Base-by-base conservation (phyloP, 1,284 basidiomycete species). In the Ganoderma boninense region DNA sequence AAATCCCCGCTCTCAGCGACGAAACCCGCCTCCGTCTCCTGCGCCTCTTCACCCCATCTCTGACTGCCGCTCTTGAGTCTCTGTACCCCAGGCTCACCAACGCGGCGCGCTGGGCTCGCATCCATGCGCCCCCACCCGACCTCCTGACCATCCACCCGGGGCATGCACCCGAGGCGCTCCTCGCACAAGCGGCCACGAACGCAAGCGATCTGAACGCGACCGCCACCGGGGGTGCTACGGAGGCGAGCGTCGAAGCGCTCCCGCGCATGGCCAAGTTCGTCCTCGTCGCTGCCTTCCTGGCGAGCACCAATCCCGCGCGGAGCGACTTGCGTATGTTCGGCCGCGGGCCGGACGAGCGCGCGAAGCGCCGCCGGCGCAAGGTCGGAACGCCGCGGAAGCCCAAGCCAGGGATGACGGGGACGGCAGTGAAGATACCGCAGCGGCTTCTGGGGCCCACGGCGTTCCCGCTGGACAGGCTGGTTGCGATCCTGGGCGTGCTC, bases 301-400 rank as follows among this genome's bases (percentile, higher is more conserved):
- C 95, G 2, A 95, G 93, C 60, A 95, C 93, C 69, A 98, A 98
- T 79, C 96, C 96, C 0, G 80, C 91, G 0, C 93, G 91, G 76
- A 91, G 90, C 7, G 97, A 98, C 79, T 68, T 95, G 73, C 85
- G 92, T 40, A 92, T 97, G 86, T 95, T 97, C 80, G 92, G 93
- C 6, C 79, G 92, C 16, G 89, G 90, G 0, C 77, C 88, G 42
- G 90, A 92, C 67, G 92, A 92, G 75, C 88, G 90, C 72, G 89
- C 89, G 72, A 91, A 90, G 75, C 82, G 87, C 71, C 86, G 86
- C 70, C 82, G 89, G 69, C 83, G 83, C 69, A 84, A 81, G 71
- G 82, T 82, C 6, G 84, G 85, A 8, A 83, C 82, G 8, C 80
- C 80, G 11, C 80, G 82, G 69, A 71, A 83, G 79, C 29, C 83